A percentile compares a stretch with the other conserved stretches of the same genome.
Evolutionary conservation across 148 eudicot genomes (phyloP).

Genomic region (Heliosperma pusillum): DNA sequence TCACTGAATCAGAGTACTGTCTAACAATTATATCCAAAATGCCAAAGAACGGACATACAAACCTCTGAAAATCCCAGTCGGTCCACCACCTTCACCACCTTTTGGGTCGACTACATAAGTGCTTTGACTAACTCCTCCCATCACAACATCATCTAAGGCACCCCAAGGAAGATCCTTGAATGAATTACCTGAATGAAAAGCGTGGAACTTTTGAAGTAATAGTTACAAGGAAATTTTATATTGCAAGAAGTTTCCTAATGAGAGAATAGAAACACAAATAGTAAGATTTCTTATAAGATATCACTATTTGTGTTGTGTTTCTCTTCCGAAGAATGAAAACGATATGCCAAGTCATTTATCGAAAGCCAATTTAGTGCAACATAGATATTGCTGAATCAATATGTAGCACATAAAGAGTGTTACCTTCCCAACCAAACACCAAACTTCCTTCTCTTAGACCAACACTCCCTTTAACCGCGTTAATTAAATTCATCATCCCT

Average conservation of each 20-base stretch:
- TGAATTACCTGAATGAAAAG: slow-evolving; percentile 46
- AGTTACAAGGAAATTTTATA: neutral
- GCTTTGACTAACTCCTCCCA: slow-evolving; percentile 98
- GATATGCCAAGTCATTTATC: neutral
- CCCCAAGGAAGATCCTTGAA: slow-evolving; percentile 92
- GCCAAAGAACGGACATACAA: slow-evolving; percentile 18
- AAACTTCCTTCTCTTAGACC: slow-evolving; percentile 69
- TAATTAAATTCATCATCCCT: slow-evolving; percentile 88
- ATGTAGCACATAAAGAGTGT: slow-evolving; percentile 3
- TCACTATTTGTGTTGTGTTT: neutral
- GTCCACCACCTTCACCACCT: slow-evolving; percentile 81
- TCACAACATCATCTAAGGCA: slow-evolving; percentile 94
- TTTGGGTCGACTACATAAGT: slow-evolving; percentile 59
- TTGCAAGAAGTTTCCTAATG: neutral
- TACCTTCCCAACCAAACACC: slow-evolving; percentile 90
- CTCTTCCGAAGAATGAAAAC: neutral
- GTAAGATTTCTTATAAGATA: neutral
- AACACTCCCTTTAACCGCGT: slow-evolving; percentile 56
- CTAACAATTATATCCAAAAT: neutral
- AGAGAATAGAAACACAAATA: neutral
- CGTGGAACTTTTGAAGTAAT: neutral
- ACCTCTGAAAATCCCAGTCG: slow-evolving; percentile 87
- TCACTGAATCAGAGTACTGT: neutral
- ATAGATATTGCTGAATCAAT: slow-evolving; percentile 4
- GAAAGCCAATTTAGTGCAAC: neutral